phyloP scores from a whole-genome alignment of 768 basidiomycete species.

The Dacryopinax spathularia region DNA sequence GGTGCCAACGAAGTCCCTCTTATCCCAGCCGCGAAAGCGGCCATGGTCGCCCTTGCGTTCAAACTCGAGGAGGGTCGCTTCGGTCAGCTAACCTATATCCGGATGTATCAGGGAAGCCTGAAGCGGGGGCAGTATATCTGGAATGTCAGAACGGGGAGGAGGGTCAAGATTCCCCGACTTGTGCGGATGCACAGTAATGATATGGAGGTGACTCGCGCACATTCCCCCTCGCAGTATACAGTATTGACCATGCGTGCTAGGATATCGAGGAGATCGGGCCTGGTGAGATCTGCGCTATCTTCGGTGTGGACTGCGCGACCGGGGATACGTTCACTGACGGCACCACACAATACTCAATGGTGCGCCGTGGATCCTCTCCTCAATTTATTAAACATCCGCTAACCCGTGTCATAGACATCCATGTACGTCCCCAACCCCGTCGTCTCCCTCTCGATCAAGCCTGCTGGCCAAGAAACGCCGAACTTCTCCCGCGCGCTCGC shows the following conservation, averaged over 20 bases:
- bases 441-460: constrained; percentile 87
- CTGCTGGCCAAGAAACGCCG: constrained; percentile 81
- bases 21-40: constrained; percentile 67
- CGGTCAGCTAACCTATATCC: constrained; percentile 95
- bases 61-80: constrained; percentile 96
- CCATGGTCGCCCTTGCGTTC: constrained; percentile 89
- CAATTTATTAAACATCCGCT: not conserved
- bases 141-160: constrained; percentile 91
- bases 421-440: constrained; percentile 99
- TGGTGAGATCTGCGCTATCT: constrained; percentile 98
- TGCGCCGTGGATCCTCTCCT: constrained; percentile 24
- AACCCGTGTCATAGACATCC: constrained; percentile 46
- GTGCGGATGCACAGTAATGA: constrained; percentile 98
- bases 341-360: constrained; percentile 83
- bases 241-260: constrained; percentile 27
- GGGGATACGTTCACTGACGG: constrained; percentile 98
- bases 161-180: constrained; percentile 87
- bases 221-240: not conserved
- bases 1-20: constrained; percentile 59
- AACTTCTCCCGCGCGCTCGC: constrained; percentile 94
- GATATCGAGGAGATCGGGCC: constrained; percentile 88
- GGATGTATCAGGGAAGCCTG: constrained; percentile 90
- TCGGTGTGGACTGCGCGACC: constrained; percentile 94
- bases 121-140: constrained; percentile 74
- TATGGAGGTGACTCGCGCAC: constrained; percentile 63